These are phyloP conservation scores for Celoporthe dispersa DNA, from an alignment of 2,329 filamentous ascomycete genomes.

Conservation along the genomic window DNA sequence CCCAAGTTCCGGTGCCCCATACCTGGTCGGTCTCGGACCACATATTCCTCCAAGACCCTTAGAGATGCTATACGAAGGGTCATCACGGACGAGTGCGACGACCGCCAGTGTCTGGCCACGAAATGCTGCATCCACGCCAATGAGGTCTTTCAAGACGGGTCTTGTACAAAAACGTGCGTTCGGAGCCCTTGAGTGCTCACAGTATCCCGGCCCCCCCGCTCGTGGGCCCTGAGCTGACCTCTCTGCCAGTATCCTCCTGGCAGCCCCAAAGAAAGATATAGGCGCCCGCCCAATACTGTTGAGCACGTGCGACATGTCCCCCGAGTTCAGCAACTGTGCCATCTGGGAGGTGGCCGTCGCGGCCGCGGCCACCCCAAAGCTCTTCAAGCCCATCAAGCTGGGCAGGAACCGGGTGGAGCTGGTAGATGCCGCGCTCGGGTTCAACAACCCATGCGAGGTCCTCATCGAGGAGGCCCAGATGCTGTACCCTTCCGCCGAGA, in stretches of 20 bases:
- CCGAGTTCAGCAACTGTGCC: conserved; percentile 31
- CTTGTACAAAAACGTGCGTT: conserved; percentile 36
- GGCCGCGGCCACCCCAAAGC: conserved; percentile 33
- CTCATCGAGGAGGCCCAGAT: conserved; percentile 37
- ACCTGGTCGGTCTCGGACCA: conserved; percentile 30
- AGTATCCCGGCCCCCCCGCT: no score
- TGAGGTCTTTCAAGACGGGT: conserved; percentile 31
- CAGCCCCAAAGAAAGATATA: conserved; percentile 38
- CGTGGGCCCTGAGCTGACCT: neutral
- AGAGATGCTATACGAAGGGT: conserved; percentile 34
- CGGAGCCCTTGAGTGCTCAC: neutral
- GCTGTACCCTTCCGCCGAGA: conserved; percentile 31
- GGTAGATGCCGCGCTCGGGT: conserved; percentile 39
- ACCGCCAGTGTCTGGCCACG: neutral
- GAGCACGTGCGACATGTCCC: conserved; percentile 35
- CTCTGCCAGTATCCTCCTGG: conserved; percentile 33
- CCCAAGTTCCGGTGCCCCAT: conserved; percentile 30
- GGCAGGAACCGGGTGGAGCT: conserved; percentile 34
- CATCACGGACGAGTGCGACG: conserved; percentile 1
- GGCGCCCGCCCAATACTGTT: conserved; percentile 36
- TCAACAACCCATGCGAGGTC: conserved; percentile 40
- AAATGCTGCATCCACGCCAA: conserved; percentile 9
- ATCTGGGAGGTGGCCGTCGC: conserved; percentile 38
- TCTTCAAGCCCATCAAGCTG: conserved; percentile 38
- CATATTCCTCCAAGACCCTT: conserved; percentile 35